Conservation (phyloP, 768 basidiomycete species). For the Termitomyces bulborhizus region DNA sequence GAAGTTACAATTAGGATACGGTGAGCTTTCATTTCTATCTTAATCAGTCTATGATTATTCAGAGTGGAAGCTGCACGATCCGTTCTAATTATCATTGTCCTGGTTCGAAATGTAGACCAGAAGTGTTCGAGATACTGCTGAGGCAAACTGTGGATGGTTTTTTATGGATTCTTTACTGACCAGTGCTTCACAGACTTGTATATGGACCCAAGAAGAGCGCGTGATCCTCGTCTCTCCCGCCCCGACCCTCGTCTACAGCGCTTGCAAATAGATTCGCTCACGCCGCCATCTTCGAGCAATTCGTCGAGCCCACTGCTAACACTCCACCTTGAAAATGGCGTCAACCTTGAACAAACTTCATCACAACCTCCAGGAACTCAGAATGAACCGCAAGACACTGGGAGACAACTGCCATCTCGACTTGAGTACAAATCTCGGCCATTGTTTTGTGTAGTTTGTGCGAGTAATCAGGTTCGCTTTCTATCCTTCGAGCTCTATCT, state of each 20-base stretch:
- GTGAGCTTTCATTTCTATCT: background rate
- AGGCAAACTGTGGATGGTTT: constrained; percentile 27
- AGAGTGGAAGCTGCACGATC: constrained; percentile 91
- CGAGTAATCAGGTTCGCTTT: constrained; percentile 87
- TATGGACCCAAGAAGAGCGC: constrained; percentile 79
- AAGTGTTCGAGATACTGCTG: constrained; percentile 94
- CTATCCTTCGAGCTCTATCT: constrained; percentile 4
- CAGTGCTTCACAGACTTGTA: constrained; percentile 5
- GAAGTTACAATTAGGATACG: background rate
- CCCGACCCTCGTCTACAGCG: constrained; percentile 60
- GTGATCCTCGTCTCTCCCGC: constrained; percentile 75
- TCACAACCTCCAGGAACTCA: constrained; percentile 5
- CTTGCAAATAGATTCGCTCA: constrained; percentile 31
- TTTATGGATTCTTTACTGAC: constrained; percentile 1
- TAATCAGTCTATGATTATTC: constrained; percentile 59
- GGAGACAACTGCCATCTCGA: background rate
- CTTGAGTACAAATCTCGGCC: constrained; percentile 59
- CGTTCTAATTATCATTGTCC: constrained; percentile 25
- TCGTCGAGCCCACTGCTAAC: constrained; percentile 10
- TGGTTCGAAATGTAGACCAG: constrained; percentile 72
- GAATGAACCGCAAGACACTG: background rate
- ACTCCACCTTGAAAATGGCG: constrained; percentile 20
- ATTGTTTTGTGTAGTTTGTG: constrained; percentile 96
- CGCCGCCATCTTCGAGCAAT: constrained; percentile 19
- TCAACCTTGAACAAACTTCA: constrained; percentile 7